Evolutionary conservation across 371 early-diverging fungal genomes (phyloP).

Genomic region (Haplosporangium sp.): DNA sequence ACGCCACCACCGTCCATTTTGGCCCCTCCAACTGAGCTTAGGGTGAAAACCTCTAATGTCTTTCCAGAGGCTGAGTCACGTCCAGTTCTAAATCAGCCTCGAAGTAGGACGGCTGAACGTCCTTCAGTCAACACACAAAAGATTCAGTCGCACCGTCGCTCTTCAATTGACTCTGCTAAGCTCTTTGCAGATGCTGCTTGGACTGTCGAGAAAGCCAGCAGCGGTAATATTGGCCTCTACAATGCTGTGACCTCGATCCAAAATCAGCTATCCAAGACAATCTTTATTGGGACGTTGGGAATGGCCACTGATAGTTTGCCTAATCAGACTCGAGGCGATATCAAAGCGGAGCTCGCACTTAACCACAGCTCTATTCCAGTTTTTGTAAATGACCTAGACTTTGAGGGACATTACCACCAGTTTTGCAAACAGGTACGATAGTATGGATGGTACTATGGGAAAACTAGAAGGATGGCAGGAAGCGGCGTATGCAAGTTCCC

Average conservation of each 20-base stretch:
- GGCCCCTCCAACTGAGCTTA: conserved; percentile 24
- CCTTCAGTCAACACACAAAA: conserved; percentile 17
- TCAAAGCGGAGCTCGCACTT: conserved; percentile 67
- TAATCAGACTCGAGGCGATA: conserved; percentile 66
- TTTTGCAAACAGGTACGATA: conserved; percentile 88
- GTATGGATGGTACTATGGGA: not conserved
- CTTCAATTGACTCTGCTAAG: conserved; percentile 58
- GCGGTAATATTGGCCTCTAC: conserved; percentile 92
- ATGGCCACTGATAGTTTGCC: conserved; percentile 77
- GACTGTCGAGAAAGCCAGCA: conserved; percentile 76
- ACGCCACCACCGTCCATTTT: conserved; percentile 42
- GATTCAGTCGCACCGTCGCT: conserved; percentile 29
- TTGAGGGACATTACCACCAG: conserved; percentile 90
- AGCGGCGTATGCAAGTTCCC: conserved; percentile 1
- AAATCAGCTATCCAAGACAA: conserved; percentile 62
- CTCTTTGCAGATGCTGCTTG: conserved; percentile 68
- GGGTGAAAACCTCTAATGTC: conserved; percentile 12
- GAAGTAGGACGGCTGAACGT: conserved; percentile 32
- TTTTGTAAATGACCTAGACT: conserved; percentile 82
- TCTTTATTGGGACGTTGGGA: conserved; percentile 86
- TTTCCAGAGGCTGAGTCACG: conserved; percentile 37
- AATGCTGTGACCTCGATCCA: conserved; percentile 84
- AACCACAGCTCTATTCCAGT: conserved; percentile 84
- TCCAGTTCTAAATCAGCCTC: conserved; percentile 39
- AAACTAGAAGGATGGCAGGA: not conserved